Percentiles rank a stretch among this genome's conserved stretches.
These are phyloP conservation scores for Candolleomyces efflorescens DNA, from an alignment of 768 basidiomycete species.

Conservation along the genomic window DNA sequence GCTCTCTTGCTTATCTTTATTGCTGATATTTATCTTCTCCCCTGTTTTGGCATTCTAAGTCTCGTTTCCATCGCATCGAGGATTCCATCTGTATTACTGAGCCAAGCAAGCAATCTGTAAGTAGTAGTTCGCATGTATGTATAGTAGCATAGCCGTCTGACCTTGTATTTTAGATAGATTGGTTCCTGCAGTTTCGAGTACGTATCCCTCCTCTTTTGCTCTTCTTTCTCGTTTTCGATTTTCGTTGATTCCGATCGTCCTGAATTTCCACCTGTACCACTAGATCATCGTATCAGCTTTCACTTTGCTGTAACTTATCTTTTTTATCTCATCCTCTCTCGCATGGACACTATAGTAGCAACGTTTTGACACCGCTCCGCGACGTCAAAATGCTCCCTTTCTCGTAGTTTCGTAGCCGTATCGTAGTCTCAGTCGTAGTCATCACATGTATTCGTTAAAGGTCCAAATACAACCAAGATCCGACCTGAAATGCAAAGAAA, in stretches of 20 bases:
- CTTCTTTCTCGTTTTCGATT: not conserved
- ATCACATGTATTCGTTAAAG: too few species aligned
- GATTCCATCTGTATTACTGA: not conserved
- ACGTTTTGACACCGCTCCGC: too few species aligned
- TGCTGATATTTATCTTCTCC: not conserved
- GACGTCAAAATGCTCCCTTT: too few species aligned
- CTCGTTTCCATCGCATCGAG: not conserved
- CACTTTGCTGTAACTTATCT: too few species aligned
- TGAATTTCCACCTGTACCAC: not conserved
- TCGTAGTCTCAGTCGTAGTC: too few species aligned
- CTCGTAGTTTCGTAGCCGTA: too few species aligned
- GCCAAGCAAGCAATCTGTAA: not conserved
- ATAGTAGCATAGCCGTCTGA: not conserved
- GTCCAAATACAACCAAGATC: too few species aligned
- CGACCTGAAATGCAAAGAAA: not conserved
- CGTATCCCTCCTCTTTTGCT: not conserved
- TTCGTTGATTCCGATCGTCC: not conserved
- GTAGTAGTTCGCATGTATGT: not conserved
- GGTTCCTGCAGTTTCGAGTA: not conserved
- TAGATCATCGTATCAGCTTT: not conserved
- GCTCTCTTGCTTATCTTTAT: not conserved
- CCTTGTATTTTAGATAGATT: constrained; percentile 2
- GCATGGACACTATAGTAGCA: too few species aligned
- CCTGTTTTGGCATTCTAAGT: not conserved
- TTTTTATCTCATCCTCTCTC: too few species aligned